These are phyloP conservation scores for Citrus cavaleriei DNA, from an alignment of 345 rosid species.

Conservation along the genomic window DNA sequence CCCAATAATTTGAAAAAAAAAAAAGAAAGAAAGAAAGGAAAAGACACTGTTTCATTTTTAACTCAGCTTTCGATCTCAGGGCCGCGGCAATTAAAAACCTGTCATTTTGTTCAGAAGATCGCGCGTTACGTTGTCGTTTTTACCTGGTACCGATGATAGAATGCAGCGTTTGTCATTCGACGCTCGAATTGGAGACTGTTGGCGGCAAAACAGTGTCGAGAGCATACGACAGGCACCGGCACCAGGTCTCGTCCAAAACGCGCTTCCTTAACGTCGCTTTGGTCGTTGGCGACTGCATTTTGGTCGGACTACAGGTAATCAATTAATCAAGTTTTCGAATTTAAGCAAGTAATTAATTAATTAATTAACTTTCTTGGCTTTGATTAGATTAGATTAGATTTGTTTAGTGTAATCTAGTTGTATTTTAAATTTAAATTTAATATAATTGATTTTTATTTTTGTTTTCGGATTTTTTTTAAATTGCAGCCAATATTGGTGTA, in stretches of 20 bases:
- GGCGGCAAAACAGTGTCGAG: constrained; percentile 38
- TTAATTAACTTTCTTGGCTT: background rate
- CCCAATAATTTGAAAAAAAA: no score
- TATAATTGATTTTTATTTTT: no score
- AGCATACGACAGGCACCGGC: constrained; percentile 58
- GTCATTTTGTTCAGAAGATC: background rate
- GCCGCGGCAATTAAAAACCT: background rate
- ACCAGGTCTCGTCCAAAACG: constrained; percentile 36
- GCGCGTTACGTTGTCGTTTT: background rate
- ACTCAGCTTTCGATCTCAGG: background rate
- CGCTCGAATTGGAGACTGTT: constrained; percentile 31
- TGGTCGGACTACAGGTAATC: constrained; percentile 61
- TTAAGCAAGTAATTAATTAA: background rate
- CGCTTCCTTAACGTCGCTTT: constrained; percentile 50
- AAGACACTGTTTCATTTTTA: background rate
- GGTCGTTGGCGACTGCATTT: constrained; percentile 69
- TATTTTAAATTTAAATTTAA: background rate
- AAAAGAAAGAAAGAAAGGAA: background rate
- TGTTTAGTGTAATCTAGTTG: background rate
- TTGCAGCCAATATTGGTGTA: constrained; percentile 67
- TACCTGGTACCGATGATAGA: constrained; percentile 22
- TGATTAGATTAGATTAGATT: background rate
- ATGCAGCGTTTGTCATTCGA: constrained; percentile 39
- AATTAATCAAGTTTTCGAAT: background rate
- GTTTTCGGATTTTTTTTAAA: background rate